Evolutionary conservation across 495 filamentous ascomycete genomes (phyloP).

Genomic region (Hypomontagnella submonticulosa): DNA sequence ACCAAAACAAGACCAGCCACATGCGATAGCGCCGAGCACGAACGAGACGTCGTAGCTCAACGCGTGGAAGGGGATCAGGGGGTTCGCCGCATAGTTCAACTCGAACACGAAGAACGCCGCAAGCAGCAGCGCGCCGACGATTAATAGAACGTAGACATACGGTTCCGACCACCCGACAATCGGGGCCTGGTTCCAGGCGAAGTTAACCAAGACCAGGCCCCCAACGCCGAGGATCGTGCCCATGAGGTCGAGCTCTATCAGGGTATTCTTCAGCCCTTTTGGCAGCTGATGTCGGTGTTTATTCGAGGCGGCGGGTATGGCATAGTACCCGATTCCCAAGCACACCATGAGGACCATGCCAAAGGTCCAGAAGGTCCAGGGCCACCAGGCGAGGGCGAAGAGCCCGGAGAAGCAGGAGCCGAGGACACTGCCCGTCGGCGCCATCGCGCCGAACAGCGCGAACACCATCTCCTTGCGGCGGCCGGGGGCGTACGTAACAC

Average conservation of each 20-base stretch:
- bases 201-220: constrained; percentile 68
- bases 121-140: constrained; percentile 64
- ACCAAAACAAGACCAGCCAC: constrained; percentile 71
- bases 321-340: constrained; percentile 54
- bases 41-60: constrained; percentile 63
- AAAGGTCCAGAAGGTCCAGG: constrained; percentile 72
- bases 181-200: constrained; percentile 71
- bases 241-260: constrained; percentile 58
- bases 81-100: constrained; percentile 51
- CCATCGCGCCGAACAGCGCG: constrained; percentile 69
- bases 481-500: constrained; percentile 63
- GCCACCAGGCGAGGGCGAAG: constrained; percentile 71
- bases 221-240: constrained; percentile 64
- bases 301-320: constrained; percentile 59
- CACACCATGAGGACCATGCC: constrained; percentile 59
- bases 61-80: constrained; percentile 64
- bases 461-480: constrained; percentile 72
- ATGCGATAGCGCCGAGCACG: constrained; percentile 64
- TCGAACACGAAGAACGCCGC: constrained; percentile 65
- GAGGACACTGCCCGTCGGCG: constrained; percentile 64
- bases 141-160: constrained; percentile 65
- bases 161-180: constrained; percentile 67
- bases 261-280: constrained; percentile 28
- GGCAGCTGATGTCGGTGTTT: constrained; percentile 30
- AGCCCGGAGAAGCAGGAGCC: constrained; percentile 63